phyloP scores from a whole-genome alignment of 768 basidiomycete genomes.

The Pleurotus cornucopiae region DNA sequence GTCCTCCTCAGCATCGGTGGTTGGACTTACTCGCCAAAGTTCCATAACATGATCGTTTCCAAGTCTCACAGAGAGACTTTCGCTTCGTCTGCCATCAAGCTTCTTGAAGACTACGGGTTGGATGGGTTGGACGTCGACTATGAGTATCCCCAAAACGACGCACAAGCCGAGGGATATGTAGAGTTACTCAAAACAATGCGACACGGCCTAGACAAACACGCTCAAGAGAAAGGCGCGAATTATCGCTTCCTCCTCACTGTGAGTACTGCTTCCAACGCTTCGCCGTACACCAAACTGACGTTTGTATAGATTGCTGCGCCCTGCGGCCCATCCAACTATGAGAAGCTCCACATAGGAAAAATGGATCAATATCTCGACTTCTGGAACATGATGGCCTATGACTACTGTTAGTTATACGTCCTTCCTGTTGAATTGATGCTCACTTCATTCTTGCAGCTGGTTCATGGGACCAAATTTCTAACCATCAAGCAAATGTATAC shows the following conservation, averaged over 20 bases:
- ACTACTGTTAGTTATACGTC: conserved; percentile 52
- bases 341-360: conserved; percentile 69
- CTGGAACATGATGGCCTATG: conserved; percentile 98
- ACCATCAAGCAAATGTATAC: conserved; percentile 86
- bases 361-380: conserved; percentile 91
- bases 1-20: conserved; percentile 89
- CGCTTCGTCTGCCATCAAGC: conserved; percentile 70
- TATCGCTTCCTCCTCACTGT: conserved; percentile 76
- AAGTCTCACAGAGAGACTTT: conserved; percentile 65
- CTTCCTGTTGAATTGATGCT: background rate
- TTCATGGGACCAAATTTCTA: conserved; percentile 67
- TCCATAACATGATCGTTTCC: conserved; percentile 77
- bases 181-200: conserved; percentile 77
- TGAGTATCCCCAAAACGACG: conserved; percentile 81
- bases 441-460: conserved; percentile 43
- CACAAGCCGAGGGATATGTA: conserved; percentile 80
- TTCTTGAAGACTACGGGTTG: conserved; percentile 88
- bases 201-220: conserved; percentile 70
- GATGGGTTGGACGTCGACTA: conserved; percentile 93
- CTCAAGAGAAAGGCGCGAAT: conserved; percentile 46
- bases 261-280: conserved; percentile 19
- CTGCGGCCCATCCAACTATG: conserved; percentile 84
- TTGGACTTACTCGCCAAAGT: conserved; percentile 88
- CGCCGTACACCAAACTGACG: conserved; percentile 4
- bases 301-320: conserved; percentile 78